Conservation (phyloP, 495 filamentous ascomycete genomes). For the Chaetomium cochliodes region DNA sequence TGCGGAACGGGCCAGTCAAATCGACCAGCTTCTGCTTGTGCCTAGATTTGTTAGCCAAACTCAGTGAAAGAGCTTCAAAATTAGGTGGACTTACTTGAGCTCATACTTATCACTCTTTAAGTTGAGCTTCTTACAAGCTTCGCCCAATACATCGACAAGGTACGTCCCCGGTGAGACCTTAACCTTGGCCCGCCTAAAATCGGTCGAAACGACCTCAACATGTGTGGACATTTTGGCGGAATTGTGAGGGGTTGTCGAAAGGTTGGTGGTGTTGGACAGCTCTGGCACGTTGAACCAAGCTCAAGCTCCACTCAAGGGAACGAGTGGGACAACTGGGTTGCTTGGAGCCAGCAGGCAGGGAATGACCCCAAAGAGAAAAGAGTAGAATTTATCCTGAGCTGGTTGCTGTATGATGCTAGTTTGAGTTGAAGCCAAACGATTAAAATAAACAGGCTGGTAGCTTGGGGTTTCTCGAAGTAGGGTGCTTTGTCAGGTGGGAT, state of each 20-base stretch:
- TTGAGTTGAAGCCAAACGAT: too few relatives aligned
- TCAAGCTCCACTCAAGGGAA: neutral
- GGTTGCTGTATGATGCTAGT: too few relatives aligned
- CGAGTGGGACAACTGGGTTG: neutral
- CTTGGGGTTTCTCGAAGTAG: too few relatives aligned
- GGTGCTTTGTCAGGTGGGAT: too few relatives aligned
- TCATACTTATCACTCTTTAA: slow-evolving; percentile 70
- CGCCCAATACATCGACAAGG: slow-evolving; percentile 76
- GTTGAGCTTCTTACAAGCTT: slow-evolving; percentile 80
- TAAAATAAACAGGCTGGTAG: too few relatives aligned
- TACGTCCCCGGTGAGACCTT: slow-evolving; percentile 79
- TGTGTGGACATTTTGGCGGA: slow-evolving; percentile 70
- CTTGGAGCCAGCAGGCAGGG: neutral
- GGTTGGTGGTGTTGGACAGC: neutral
- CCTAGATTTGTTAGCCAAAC: slow-evolving; percentile 41
- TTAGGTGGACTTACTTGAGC: slow-evolving; percentile 63
- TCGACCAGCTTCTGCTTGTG: slow-evolving; percentile 81
- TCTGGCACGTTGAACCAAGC: neutral
- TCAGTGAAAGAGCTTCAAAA: neutral
- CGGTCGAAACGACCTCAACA: slow-evolving; percentile 80
- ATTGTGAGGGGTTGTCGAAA: neutral
- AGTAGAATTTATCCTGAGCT: too few relatives aligned
- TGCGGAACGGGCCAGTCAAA: slow-evolving; percentile 78
- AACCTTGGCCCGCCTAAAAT: slow-evolving; percentile 68
- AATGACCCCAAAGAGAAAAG: neutral